Conservation (phyloP, 2,329 filamentous ascomycete species). For the Fusarium protoensiforme region DNA sequence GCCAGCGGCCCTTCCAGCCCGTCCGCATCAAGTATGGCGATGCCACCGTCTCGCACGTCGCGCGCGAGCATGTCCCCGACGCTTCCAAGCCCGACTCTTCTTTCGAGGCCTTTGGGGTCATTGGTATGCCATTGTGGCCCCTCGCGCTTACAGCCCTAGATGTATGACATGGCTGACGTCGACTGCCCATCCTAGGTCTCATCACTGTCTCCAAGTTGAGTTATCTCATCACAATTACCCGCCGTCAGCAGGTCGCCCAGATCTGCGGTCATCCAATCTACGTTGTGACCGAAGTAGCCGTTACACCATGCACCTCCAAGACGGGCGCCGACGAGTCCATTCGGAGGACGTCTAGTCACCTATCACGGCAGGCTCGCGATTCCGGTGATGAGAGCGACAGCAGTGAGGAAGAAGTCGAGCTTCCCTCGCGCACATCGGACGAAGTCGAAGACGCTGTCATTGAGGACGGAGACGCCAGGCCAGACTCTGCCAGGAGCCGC, state of each 20-base stretch:
- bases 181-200: conserved; percentile 68
- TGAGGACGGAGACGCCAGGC: conserved; percentile 47
- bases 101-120: conserved; percentile 70
- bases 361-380: conserved; percentile 54
- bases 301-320: conserved; percentile 88
- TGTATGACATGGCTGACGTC: conserved; percentile 17
- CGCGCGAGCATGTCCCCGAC: conserved; percentile 60
- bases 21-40: conserved; percentile 78
- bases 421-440: conserved; percentile 49
- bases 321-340: conserved; percentile 80
- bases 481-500: conserved; percentile 62
- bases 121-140: conserved; percentile 56
- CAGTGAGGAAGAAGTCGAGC: conserved; percentile 59
- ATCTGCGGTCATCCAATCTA: conserved; percentile 86
- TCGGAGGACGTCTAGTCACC: conserved; percentile 62
- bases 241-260: conserved; percentile 88
- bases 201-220: conserved; percentile 83
- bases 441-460: conserved; percentile 57
- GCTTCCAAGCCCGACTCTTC: conserved; percentile 57
- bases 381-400: conserved; percentile 56
- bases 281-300: conserved; percentile 85
- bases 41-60: conserved; percentile 56
- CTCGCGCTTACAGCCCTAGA: conserved; percentile 10
- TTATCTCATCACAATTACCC: conserved; percentile 88
- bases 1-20: conserved; percentile 65